Conservation (phyloP, 202 grass and related monocot genomes). For the Panicum virgatum region DNA sequence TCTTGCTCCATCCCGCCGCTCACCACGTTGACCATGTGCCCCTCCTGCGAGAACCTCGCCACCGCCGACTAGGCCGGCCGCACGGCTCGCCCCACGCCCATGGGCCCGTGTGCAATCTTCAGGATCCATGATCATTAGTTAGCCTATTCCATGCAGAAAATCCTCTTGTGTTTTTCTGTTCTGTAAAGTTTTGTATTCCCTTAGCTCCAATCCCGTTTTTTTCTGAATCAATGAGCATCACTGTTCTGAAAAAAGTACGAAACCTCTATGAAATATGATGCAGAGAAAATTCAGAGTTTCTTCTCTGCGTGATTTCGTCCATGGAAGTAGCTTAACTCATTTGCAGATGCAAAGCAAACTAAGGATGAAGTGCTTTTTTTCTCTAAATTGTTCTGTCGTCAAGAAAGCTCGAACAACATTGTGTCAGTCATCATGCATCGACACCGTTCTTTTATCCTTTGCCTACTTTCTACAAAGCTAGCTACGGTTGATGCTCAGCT, state of each 20-base stretch:
- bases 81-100: too few species aligned
- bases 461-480: constrained; percentile 10
- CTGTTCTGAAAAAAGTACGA: background rate
- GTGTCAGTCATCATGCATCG: constrained; percentile 2
- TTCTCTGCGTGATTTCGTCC: background rate
- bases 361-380: background rate
- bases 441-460: background rate
- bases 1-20: too few species aligned
- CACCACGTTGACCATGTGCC: too few species aligned
- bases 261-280: background rate
- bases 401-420: constrained; percentile 22
- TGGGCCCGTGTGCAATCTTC: too few species aligned
- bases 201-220: background rate
- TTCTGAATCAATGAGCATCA: background rate
- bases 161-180: too few species aligned
- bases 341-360: background rate
- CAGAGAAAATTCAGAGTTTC: background rate
- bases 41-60: too few species aligned
- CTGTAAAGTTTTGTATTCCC: background rate
- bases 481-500: background rate
- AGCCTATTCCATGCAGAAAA: too few species aligned
- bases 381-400: background rate
- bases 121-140: too few species aligned
- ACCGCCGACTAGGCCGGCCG: too few species aligned
- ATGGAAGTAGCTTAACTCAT: background rate